Evolutionary conservation across 108 stramenopile species (phyloP), one percentile per base, ranked within the genome.

Genomic region (Epithemia pelagica): DNA sequence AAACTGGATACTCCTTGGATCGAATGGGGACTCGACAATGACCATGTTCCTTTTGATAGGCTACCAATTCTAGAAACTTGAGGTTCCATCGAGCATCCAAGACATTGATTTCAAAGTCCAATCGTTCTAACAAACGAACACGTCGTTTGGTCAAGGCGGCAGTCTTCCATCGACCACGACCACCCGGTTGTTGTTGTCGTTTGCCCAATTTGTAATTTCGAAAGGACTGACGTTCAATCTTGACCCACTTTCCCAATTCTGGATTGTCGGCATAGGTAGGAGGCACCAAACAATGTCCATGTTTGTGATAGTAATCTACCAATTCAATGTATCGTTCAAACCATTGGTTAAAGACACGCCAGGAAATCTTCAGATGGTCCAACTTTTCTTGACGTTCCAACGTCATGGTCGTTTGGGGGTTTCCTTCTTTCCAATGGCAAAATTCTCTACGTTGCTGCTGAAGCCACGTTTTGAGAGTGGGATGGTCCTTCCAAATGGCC

Each of bases 31-130:
- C 37, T 15, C 5, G 15, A 46, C 10, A 46, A 46, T 46, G 5
- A 10, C 62, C 83, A 65, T 81, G 56, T 24, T 61, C 24, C 24
- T 31, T 30, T 59, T 67, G 75, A 71, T 80, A 84, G n/a, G 57
- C 32, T 26, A 58, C 46, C 23, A 81, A 60, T 27, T 81, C 83
- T 27, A 78, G 52, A 27, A 74, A 65, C 18, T 73, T 67, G 24
- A 71, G 69, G 31, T 77, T 74, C 82, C 82, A 83, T 2, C 68
- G 70, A 18, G 28, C 61, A 28, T 31, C 61, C 21, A 31, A 7
- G 21, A 26, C 61, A 29, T 61, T 61, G 7, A n/a, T 7, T 28
- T 30, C 61, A 26, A 61, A 61, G 10, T 21, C 61, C 27, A 61
- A 21, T 31, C 26, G 24, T 10, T 61, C 26, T 31, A 61, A 7